Evolutionary conservation across 768 basidiomycete species (phyloP).

Genomic region (Rossbeevera mucosa): DNA sequence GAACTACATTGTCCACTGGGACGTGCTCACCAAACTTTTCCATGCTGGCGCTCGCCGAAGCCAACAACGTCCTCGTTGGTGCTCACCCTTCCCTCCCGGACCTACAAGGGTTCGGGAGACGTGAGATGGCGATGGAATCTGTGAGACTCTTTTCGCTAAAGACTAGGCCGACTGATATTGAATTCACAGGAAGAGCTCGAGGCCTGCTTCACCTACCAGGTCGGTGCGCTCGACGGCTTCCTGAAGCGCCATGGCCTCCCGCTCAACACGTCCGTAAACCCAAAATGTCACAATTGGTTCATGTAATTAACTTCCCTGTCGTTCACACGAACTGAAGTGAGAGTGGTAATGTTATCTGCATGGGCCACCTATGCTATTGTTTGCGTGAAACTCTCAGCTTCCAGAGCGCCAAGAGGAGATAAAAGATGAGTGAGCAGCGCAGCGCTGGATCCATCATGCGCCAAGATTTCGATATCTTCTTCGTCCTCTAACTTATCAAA

Average conservation of each 20-base stretch:
- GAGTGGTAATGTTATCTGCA: too few species aligned
- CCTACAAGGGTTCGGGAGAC: slow-evolving; percentile 59
- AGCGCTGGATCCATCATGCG: too few species aligned
- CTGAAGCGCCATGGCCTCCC: slow-evolving; percentile 47
- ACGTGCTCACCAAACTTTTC: slow-evolving; percentile 34
- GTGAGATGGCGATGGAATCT: slow-evolving; percentile 59
- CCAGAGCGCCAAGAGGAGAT: too few species aligned
- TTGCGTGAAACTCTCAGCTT: too few species aligned
- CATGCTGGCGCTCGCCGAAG: slow-evolving; percentile 60
- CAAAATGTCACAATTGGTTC: too few species aligned
- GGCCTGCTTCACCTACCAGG: slow-evolving; percentile 60
- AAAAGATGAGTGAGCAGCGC: too few species aligned
- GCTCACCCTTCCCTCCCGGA: slow-evolving; percentile 64
- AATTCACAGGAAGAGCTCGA: slow-evolving; percentile 47
- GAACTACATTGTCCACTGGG: background rate
- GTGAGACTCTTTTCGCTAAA: slow-evolving; percentile 31
- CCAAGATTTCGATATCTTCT: too few species aligned
- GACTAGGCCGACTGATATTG: background rate
- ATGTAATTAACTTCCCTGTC: too few species aligned
- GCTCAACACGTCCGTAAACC: slow-evolving; percentile 49
- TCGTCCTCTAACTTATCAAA: too few species aligned
- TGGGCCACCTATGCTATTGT: too few species aligned
- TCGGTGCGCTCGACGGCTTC: slow-evolving; percentile 61
- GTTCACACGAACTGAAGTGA: too few species aligned
- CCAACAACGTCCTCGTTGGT: slow-evolving; percentile 52